Evolutionary conservation across 108 stramenopile species (phyloP).

Genomic region (Phaeodactylum tricornutum): DNA sequence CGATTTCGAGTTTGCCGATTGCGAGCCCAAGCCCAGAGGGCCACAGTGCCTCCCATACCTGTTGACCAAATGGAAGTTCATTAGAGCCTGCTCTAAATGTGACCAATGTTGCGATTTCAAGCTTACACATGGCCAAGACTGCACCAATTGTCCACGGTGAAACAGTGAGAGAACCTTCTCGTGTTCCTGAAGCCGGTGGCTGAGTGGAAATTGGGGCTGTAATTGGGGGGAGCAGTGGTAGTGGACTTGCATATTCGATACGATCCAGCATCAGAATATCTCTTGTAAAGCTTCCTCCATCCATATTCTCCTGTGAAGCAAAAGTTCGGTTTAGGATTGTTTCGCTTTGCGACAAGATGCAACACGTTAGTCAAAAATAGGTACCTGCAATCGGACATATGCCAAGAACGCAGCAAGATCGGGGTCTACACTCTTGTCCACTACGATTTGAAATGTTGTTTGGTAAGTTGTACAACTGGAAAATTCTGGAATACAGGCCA

Average conservation of each 20-base stretch:
- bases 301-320: slow-evolving; percentile 20
- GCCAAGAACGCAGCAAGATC: slow-evolving; percentile 14
- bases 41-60: slow-evolving; percentile 25
- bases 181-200: not conserved
- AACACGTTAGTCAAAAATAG: no score
- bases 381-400: no score
- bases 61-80: not conserved
- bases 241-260: slow-evolving; percentile 18
- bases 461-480: not conserved
- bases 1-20: slow-evolving; percentile 13
- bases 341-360: no score
- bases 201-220: not conserved
- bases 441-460: not conserved
- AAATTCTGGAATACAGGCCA: not conserved
- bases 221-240: slow-evolving; percentile 9
- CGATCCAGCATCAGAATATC: slow-evolving; percentile 7
- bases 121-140: slow-evolving; percentile 19
- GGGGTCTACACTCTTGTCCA: slow-evolving; percentile 8
- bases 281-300: slow-evolving; percentile 6
- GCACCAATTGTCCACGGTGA: slow-evolving; percentile 37
- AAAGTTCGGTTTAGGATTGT: no score
- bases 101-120: not conserved
- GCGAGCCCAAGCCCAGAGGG: slow-evolving; percentile 21
- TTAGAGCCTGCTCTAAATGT: not conserved
- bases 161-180: slow-evolving; percentile 3